A percentile compares a stretch with the other conserved stretches of the same genome.
phyloP scores from a whole-genome alignment of 352 stramenopile genomes.

The Phytophthora syringae region DNA sequence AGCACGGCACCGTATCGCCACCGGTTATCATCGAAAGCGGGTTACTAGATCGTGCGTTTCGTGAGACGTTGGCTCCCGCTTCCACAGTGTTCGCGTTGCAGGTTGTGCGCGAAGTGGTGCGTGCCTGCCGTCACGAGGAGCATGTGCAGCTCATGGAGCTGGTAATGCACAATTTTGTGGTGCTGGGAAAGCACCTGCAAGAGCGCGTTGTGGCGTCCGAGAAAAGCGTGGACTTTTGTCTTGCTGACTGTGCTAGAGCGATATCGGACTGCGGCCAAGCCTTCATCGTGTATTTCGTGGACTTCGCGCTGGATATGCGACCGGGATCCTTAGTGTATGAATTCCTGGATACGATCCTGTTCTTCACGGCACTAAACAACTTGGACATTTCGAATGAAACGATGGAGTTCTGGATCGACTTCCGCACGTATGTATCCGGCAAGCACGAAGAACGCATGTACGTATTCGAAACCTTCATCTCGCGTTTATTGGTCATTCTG shows the following conservation, averaged over 20 bases:
- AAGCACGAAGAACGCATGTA: constrained; percentile 78
- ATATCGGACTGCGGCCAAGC: constrained; percentile 80
- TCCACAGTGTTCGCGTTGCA: constrained; percentile 60
- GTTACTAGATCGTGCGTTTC: constrained; percentile 66
- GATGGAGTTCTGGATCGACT: constrained; percentile 88
- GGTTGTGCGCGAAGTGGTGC: constrained; percentile 75
- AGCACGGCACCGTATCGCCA: constrained; percentile 65
- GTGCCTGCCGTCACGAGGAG: constrained; percentile 55
- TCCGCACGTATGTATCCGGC: constrained; percentile 73
- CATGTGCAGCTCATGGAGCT: constrained; percentile 79
- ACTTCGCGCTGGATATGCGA: constrained; percentile 67
- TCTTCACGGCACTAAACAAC: constrained; percentile 70
- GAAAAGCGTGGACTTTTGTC: constrained; percentile 48
- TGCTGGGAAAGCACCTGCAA: constrained; percentile 63
- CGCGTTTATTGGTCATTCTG: constrained; percentile 68
- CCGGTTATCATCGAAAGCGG: constrained; percentile 65
- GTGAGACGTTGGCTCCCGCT: constrained; percentile 46
- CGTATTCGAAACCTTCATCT: constrained; percentile 78
- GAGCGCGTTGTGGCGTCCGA: constrained; percentile 35
- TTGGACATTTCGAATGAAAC: constrained; percentile 78
- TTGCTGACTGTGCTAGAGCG: constrained; percentile 56
- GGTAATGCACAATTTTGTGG: constrained; percentile 82
- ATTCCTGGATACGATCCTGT: constrained; percentile 74
- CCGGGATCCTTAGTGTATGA: constrained; percentile 75
- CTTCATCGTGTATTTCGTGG: constrained; percentile 85